These are phyloP conservation scores for Pseudogymnoascus sp. DNA, from an alignment of 2,329 filamentous ascomycete species.

Conservation along the genomic window DNA sequence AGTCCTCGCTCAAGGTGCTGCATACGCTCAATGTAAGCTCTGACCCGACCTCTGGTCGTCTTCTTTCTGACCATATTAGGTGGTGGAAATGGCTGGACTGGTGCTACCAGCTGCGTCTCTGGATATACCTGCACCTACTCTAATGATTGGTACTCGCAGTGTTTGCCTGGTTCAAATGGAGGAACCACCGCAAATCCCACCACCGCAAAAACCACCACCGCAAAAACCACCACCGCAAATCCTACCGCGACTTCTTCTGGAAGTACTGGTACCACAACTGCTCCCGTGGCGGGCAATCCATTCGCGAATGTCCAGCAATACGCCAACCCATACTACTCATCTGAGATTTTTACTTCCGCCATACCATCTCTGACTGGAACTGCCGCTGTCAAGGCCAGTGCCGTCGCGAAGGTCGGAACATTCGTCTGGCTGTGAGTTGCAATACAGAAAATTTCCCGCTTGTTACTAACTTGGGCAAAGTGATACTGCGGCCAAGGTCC, in stretches of 20 bases:
- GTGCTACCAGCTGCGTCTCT: conserved; percentile 23
- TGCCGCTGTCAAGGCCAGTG: conserved; percentile 41
- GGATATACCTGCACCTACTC: conserved; percentile 22
- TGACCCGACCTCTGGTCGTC: neutral
- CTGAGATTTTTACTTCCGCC: conserved; percentile 46
- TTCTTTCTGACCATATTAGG: conserved; percentile 17
- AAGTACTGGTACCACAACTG: conserved; percentile 14
- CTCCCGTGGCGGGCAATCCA: conserved; percentile 43
- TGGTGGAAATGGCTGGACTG: conserved; percentile 23
- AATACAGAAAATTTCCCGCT: neutral
- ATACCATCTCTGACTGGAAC: conserved; percentile 54
- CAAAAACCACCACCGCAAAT: neutral
- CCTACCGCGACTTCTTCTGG: conserved; percentile 17
- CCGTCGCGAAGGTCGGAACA: conserved; percentile 43
- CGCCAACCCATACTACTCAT: conserved; percentile 45
- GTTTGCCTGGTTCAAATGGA: conserved; percentile 20
- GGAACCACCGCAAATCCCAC: neutral
- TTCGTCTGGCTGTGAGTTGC: conserved; percentile 44
- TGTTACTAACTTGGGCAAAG: conserved; percentile 19
- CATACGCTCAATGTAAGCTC: conserved; percentile 25
- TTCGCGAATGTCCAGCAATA: conserved; percentile 43
- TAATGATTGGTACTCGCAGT: conserved; percentile 26
- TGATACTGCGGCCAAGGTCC: conserved; percentile 42
- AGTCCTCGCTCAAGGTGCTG: conserved; percentile 21
- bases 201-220: neutral